Evolutionary conservation across 2,329 filamentous ascomycete genomes (phyloP).

Genomic region (Neofusicoccum ribis): DNA sequence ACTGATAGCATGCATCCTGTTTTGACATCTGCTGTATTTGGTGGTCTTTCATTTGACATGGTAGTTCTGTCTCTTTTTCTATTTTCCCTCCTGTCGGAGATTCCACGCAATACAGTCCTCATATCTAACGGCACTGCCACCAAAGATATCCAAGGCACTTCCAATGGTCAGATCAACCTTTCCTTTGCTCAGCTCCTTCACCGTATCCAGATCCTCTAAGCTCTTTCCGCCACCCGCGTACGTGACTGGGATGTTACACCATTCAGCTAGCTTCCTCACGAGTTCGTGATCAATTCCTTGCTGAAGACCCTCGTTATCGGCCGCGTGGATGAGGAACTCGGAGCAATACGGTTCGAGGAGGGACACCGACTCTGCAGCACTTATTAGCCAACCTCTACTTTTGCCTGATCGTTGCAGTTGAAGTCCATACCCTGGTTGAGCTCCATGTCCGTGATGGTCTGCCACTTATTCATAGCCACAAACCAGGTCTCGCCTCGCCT

Average conservation of each 20-base stretch:
- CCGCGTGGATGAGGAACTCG: conserved; percentile 95
- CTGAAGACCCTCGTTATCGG: conserved; percentile 93
- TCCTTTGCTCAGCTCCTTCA: conserved; percentile 74
- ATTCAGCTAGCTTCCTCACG: conserved; percentile 72
- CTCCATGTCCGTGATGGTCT: conserved; percentile 95
- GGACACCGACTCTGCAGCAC: conserved; percentile 68
- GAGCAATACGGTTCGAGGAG: conserved; percentile 87
- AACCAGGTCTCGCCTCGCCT: conserved; percentile 77
- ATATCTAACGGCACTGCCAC: conserved; percentile 81
- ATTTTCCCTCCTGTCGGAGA: conserved; percentile 17
- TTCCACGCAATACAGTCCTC: conserved; percentile 93
- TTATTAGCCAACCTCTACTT: background rate
- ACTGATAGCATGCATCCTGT: too few species aligned
- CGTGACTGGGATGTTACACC: conserved; percentile 91
- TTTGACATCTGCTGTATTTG: too few species aligned
- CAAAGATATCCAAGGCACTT: conserved; percentile 94
- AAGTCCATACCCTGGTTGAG: conserved; percentile 71
- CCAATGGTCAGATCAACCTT: conserved; percentile 94
- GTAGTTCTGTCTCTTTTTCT: background rate
- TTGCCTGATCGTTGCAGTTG: background rate
- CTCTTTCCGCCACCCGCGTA: conserved; percentile 92
- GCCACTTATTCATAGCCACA: conserved; percentile 99
- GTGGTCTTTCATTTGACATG: too few species aligned
- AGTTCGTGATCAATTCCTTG: conserved; percentile 85
- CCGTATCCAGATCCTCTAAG: conserved; percentile 77